Evolutionary conservation across 192 early-diverging fungal species (phyloP), one percentile per base, ranked within the genome.

Genomic region (Coemansia sp.): DNA sequence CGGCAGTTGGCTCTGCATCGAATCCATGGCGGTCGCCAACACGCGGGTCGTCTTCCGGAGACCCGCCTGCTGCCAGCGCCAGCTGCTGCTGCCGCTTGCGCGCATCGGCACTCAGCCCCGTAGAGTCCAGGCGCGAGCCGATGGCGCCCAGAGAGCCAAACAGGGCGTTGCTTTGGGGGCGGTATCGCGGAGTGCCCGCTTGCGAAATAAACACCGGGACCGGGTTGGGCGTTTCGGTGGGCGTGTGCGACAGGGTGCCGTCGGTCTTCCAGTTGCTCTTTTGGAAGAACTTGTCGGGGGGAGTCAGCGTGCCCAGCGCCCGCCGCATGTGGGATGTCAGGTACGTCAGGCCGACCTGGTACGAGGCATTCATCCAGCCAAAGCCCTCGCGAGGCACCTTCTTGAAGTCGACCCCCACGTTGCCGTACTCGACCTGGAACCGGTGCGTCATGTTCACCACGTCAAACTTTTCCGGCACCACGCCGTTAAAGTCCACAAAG

Each of bases 301-400:
- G 77, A 4, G 87, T 87, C 57, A 89, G 80, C 30, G 79, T 76
- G 15, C 92, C 93, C 40, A 96, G 65, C 0, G 90, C 90, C 21
- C 93, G 82, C 14, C 85, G 67, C 82, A 90, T 81, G 42, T 83
- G 80, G 14, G 73, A 66, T 11, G 82, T 87, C 51, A 96, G 69
- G 53, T 90, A 90, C 2, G 75, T 81, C 30, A 93, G 65, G 14
- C 93, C 93, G 6, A 93, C 83, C 71, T 92, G 88, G 68, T 87
- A 87, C 23, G 84, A 87, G 6, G 94, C 90, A 58, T 98, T 98
- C 96, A 98, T 98, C 96, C 96, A 98, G 11, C 96, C 96, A 74
- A 98, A 98, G 11, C 96, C 96, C 79, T 98, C 96, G 6, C 91
- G 83, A 0, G 92, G 88, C 16, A 98, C 88, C 65, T 82, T 90